Evolutionary conservation across 2,329 filamentous ascomycete species (phyloP), one percentile per base, ranked within the genome.

Genomic region (Fusarium sp.): DNA sequence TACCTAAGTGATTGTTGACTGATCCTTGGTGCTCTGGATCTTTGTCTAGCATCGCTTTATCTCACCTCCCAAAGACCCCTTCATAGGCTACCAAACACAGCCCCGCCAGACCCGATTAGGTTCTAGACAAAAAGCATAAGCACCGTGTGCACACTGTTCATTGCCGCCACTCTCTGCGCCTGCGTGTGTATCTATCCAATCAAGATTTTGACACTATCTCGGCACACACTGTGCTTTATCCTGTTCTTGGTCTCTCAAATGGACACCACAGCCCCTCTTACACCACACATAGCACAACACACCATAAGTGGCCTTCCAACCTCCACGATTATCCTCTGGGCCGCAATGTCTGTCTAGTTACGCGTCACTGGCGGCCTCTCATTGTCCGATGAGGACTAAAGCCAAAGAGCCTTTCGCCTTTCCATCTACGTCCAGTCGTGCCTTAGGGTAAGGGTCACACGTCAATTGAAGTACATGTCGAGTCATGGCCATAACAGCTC

Each of bases 281-380:
- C 62, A 49, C 49, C 64, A 64, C 59, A 52, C 40, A 23, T 23
- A 30, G 27, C 46, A 62, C 56, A 60, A 59, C 58, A 45, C 58
- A 44, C 37, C 61, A 59, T 50, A 53, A 50, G 39, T 45, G 48
- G 51, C 23, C 49, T 45, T 45, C 49, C 49, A 52, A 44, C 51
- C 65, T 68, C 60, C 51, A 53, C 22, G 55, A 56, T 58, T 45
- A 54, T 45, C 30, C 13, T 33, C 30, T 15, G 30, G 13, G 19
- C 39, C 23, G 20, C n/a, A 22, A 25, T 20, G 20, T 47, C 30
- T 33, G 20, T 47, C 13, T 15, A 33, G 30, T 58, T 53, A 41
- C 46, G 45, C 47, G 46, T 62, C 49, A 20, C 25, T 46, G 65
- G 66, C 65, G 62, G 61, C 65, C 65, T 68, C 65, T 52, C 57